Evolutionary conservation across 345 rosid genomes (phyloP).

Genomic region (Cardamine occulta): DNA sequence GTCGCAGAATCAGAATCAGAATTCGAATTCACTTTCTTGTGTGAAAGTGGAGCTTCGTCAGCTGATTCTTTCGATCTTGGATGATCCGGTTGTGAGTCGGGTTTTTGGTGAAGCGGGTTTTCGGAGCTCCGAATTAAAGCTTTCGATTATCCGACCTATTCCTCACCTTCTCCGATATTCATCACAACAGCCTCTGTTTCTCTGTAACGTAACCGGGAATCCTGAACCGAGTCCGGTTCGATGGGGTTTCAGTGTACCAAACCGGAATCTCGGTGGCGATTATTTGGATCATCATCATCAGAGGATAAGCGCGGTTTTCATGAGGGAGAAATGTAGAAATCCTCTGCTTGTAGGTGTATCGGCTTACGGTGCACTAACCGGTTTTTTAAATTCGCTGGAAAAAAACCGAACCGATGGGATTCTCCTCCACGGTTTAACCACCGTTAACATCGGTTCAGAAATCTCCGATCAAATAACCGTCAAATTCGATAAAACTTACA

Average conservation of each 20-base stretch:
- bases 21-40: constrained; percentile 46
- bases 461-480: constrained; percentile 43
- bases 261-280: constrained; percentile 53
- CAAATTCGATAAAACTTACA: constrained; percentile 42
- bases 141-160: constrained; percentile 78
- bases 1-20: constrained; percentile 46
- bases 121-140: constrained; percentile 85
- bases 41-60: constrained; percentile 85
- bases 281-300: constrained; percentile 54
- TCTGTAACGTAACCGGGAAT: constrained; percentile 51
- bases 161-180: constrained; percentile 61
- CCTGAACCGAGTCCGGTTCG: constrained; percentile 43
- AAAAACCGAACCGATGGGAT: constrained; percentile 40
- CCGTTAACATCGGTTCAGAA: constrained; percentile 51
- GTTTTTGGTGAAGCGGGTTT: constrained; percentile 89
- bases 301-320: constrained; percentile 63
- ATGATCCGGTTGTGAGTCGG: constrained; percentile 93
- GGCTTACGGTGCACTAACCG: constrained; percentile 57
- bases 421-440: constrained; percentile 51
- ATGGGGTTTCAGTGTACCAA: constrained; percentile 49
- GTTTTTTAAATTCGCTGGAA: constrained; percentile 50
- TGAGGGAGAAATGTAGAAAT: constrained; percentile 59
- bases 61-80: constrained; percentile 73
- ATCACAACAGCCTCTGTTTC: constrained; percentile 63
- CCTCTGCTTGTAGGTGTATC: constrained; percentile 75